Conservation (phyloP, 108 stramenopile genomes). For the Stephanodiscus minutulus region DNA sequence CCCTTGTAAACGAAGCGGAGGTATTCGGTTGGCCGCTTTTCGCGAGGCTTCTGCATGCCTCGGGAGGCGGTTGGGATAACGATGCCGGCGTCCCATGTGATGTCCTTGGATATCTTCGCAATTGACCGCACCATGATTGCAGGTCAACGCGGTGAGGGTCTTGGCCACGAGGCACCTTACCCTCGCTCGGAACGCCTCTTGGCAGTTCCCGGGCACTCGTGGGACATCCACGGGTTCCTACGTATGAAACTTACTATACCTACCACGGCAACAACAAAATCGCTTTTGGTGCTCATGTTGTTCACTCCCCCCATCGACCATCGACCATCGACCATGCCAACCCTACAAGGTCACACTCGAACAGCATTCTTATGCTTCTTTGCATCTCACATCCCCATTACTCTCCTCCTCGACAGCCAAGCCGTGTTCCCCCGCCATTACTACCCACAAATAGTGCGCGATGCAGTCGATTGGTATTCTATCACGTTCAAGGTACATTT, state of each 20-base stretch:
- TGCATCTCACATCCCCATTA: constrained; percentile 84
- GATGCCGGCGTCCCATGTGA: constrained; percentile 3
- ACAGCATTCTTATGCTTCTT: constrained; percentile 75
- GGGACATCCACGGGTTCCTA: too few relatives aligned
- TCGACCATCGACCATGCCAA: background rate
- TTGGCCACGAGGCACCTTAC: too few relatives aligned
- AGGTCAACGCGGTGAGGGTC: too few relatives aligned
- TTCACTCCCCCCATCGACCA: background rate
- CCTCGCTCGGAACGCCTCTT: too few relatives aligned
- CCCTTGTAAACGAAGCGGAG: constrained; percentile 46
- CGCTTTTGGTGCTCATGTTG: too few relatives aligned
- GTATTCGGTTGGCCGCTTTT: constrained; percentile 5
- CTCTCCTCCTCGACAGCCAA: constrained; percentile 76
- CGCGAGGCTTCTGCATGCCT: constrained; percentile 20
- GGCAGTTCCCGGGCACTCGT: too few relatives aligned
- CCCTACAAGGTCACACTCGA: constrained; percentile 49
- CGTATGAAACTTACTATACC: too few relatives aligned
- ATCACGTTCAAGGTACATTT: constrained; percentile 50
- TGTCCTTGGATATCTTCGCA: constrained; percentile 18
- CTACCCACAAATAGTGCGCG: constrained; percentile 61
- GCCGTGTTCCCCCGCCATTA: constrained; percentile 54
- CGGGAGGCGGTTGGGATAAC: constrained; percentile 22
- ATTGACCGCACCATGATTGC: background rate
- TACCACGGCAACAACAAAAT: too few relatives aligned
- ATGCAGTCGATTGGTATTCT: constrained; percentile 72